Evolutionary conservation across 192 early-diverging fungal genomes (phyloP).

Genomic region (Thoreauomyces humboldtii): DNA sequence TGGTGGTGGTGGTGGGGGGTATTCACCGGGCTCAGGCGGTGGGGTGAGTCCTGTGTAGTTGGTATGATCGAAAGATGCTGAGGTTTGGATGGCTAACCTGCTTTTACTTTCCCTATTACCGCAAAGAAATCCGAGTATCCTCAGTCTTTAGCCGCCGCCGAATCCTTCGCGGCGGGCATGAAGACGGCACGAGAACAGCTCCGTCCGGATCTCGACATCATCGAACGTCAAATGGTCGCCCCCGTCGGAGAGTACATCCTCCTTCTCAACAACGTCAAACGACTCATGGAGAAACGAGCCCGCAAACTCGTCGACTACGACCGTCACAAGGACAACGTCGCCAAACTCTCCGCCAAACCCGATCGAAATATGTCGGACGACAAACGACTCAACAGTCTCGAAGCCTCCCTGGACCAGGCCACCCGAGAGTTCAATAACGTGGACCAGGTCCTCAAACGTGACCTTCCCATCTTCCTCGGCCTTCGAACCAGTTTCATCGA

Average conservation of each 20-base stretch:
- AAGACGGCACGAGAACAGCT: conserved; percentile 52
- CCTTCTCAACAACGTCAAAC: conserved; percentile 75
- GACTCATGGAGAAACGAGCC: conserved; percentile 81
- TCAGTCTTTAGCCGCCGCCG: conserved; percentile 34
- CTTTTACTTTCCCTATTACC: background rate
- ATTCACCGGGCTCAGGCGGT: too few species aligned
- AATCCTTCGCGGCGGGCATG: conserved; percentile 54
- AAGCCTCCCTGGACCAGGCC: conserved; percentile 73
- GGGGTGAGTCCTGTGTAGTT: too few species aligned
- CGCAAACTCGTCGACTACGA: conserved; percentile 96
- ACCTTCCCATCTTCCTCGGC: conserved; percentile 76
- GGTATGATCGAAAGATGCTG: too few species aligned
- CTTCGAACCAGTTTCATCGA: conserved; percentile 78
- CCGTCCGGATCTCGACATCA: conserved; percentile 60
- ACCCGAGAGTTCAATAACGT: conserved; percentile 80
- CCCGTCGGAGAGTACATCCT: conserved; percentile 72
- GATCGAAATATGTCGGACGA: conserved; percentile 46
- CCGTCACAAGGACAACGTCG: conserved; percentile 66
- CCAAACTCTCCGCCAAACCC: conserved; percentile 64
- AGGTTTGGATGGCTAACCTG: too few species aligned
- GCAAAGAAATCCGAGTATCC: background rate
- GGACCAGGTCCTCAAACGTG: conserved; percentile 75
- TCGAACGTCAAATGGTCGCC: conserved; percentile 76
- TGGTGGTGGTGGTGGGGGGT: too few species aligned
- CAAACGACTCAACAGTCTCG: conserved; percentile 50